A percentile compares a stretch with the other conserved stretches of the same genome.
phyloP scores from a whole-genome alignment of 257 asterid species.

The Handroanthus guayacan region DNA sequence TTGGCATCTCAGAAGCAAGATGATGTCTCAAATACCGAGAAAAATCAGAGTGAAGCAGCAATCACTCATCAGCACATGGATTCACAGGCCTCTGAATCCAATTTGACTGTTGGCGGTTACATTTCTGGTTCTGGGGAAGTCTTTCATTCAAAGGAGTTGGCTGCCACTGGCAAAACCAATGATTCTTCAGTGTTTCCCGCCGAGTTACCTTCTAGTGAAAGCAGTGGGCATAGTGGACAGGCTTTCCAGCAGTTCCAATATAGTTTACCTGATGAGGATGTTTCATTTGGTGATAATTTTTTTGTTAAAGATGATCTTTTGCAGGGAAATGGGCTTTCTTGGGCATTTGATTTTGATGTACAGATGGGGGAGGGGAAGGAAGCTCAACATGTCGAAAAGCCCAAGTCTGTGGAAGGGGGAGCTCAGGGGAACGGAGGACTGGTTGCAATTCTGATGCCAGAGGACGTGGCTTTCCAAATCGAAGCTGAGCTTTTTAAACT shows the following conservation, averaged over 20 bases:
- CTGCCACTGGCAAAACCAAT: constrained; percentile 41
- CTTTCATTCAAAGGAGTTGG: constrained; percentile 38
- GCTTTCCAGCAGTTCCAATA: constrained; percentile 59
- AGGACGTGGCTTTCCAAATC: constrained; percentile 59
- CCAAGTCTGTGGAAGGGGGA: constrained; percentile 48
- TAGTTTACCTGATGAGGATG: constrained; percentile 70
- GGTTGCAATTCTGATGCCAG: constrained; percentile 51
- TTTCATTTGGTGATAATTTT: constrained; percentile 72
- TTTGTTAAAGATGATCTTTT: constrained; percentile 90
- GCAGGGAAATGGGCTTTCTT: constrained; percentile 98
- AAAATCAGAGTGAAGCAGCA: constrained; percentile 34
- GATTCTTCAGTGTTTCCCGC: constrained; percentile 48
- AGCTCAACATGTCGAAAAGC: constrained; percentile 45
- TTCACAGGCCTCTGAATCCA: constrained; percentile 46
- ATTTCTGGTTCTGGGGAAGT: constrained; percentile 39
- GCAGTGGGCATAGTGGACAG: constrained; percentile 46
- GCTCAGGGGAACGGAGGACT: constrained; percentile 36
- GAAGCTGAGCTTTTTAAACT: constrained; percentile 85
- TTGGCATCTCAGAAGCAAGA: constrained; percentile 57
- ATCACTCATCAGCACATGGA: constrained; percentile 38
- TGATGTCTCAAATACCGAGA: constrained; percentile 43
- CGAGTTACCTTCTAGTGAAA: constrained; percentile 51
- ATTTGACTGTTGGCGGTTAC: constrained; percentile 34
- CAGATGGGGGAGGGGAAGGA: constrained; percentile 59
- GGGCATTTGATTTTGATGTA: constrained; percentile 89